Evolutionary conservation across 2,329 filamentous ascomycete genomes (phyloP).

Genomic region (Plectosphaerella plurivora): DNA sequence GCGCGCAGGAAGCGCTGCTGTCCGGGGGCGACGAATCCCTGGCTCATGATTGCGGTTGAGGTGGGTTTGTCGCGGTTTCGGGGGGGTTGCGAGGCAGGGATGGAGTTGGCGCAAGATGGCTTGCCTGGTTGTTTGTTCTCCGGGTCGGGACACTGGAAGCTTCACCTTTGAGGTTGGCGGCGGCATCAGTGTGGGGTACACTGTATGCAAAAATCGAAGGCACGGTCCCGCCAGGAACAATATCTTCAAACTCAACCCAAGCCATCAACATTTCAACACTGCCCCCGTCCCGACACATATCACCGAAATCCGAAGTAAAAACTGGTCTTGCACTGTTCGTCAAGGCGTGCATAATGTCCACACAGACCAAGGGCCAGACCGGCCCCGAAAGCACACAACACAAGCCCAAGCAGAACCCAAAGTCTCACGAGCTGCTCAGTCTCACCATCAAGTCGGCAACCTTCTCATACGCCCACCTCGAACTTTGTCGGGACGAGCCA

Average conservation of each 20-base stretch:
- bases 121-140: neutral
- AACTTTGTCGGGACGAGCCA: constrained; percentile 32
- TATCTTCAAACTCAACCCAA: neutral
- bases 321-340: too few species aligned
- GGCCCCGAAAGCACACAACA: constrained; percentile 1
- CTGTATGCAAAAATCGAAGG: neutral
- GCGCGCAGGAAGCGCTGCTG: constrained; percentile 87
- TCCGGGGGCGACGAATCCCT: constrained; percentile 65
- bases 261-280: neutral
- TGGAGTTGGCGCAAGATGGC: neutral
- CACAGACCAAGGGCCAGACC: constrained; percentile 1
- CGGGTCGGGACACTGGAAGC: neutral
- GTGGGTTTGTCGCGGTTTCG: constrained; percentile 14
- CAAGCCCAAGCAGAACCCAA: constrained; percentile 14
- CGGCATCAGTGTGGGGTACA: neutral
- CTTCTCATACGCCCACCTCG: constrained; percentile 54
- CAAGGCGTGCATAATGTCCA: constrained; percentile 4
- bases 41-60: constrained; percentile 25
- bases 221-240: neutral
- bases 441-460: constrained; percentile 46
- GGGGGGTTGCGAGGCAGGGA: neutral
- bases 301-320: too few species aligned
- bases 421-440: constrained; percentile 45
- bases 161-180: neutral
- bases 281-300: too few species aligned